phyloP scores from a whole-genome alignment of 441 rosid genomes.

The Euphorbia schlechtendalii region DNA sequence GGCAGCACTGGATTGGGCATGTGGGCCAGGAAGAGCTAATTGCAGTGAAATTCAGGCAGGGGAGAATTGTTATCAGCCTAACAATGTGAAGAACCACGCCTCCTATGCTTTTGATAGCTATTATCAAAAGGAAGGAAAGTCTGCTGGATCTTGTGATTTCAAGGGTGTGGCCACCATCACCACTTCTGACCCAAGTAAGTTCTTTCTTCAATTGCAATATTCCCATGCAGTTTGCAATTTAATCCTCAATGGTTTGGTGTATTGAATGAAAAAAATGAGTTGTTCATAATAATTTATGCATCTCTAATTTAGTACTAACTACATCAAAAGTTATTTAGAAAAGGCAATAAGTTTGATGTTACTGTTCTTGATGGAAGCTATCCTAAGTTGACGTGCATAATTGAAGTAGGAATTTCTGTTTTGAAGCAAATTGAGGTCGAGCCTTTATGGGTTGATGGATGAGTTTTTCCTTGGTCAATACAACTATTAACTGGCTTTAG shows the following conservation, averaged over 20 bases:
- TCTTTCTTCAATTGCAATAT: background rate
- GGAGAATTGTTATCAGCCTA: constrained; percentile 84
- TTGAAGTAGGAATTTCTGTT: background rate
- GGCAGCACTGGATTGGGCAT: constrained; percentile 96
- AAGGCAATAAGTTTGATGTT: background rate
- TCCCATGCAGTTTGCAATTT: too few species aligned
- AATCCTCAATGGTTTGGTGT: background rate
- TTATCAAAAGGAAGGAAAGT: constrained; percentile 76
- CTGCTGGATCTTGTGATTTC: constrained; percentile 84
- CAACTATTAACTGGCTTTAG: constrained; percentile 13
- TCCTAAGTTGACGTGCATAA: background rate
- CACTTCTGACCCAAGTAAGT: constrained; percentile 94
- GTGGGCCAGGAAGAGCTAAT: constrained; percentile 86
- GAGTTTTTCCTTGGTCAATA: background rate
- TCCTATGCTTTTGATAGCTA: constrained; percentile 96
- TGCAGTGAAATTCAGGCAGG: constrained; percentile 97
- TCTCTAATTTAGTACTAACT: constrained; percentile 7
- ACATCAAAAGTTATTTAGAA: background rate
- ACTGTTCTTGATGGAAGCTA: constrained; percentile 2
- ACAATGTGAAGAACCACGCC: constrained; percentile 75
- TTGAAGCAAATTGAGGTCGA: background rate
- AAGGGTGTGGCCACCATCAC: constrained; percentile 96
- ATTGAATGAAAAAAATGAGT: constrained; percentile 1
- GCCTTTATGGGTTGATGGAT: background rate
- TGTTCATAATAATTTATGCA: background rate